Conservation (phyloP, 2,329 filamentous ascomycete genomes). For the Saccharata proteae region DNA sequence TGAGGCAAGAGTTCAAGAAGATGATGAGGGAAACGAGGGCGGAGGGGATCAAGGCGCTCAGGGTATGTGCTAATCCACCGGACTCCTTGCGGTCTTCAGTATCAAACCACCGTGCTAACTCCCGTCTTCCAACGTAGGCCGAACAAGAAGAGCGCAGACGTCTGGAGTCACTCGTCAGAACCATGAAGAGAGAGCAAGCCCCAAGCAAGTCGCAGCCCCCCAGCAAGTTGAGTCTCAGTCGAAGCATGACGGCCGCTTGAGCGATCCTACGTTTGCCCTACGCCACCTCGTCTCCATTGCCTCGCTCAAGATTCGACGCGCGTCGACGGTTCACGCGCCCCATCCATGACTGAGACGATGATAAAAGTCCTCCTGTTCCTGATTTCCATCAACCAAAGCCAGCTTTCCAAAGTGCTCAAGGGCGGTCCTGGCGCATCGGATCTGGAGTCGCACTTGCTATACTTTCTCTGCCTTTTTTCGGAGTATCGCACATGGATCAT, state of each 20-base stretch:
- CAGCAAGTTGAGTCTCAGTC: slow-evolving; percentile 1
- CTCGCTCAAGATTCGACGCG: no score
- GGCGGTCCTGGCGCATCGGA: no score
- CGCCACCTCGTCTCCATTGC: no score
- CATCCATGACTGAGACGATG: no score
- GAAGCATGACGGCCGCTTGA: slow-evolving; percentile 6
- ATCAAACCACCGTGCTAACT: background rate
- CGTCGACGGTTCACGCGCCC: no score
- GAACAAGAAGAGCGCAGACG: slow-evolving; percentile 61
- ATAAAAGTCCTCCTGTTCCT: no score
- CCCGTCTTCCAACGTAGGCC: slow-evolving; percentile 34
- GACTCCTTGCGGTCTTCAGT: slow-evolving; percentile 3
- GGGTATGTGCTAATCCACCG: slow-evolving; percentile 43
- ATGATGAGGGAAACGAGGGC: slow-evolving; percentile 64
- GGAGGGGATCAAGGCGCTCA: slow-evolving; percentile 52
- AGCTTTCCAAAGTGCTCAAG: no score
- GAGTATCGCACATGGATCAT: no score
- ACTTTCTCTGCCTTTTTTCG: no score
- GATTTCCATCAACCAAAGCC: no score
- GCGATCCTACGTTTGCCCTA: no score
- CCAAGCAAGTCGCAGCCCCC: slow-evolving; percentile 9
- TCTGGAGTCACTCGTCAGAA: slow-evolving; percentile 51
- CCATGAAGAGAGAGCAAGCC: slow-evolving; percentile 32
- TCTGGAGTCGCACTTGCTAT: no score
- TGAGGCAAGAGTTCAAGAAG: slow-evolving; percentile 67